Conservation (phyloP, 1,284 basidiomycete genomes). For the Xerocomus nothofagi region DNA sequence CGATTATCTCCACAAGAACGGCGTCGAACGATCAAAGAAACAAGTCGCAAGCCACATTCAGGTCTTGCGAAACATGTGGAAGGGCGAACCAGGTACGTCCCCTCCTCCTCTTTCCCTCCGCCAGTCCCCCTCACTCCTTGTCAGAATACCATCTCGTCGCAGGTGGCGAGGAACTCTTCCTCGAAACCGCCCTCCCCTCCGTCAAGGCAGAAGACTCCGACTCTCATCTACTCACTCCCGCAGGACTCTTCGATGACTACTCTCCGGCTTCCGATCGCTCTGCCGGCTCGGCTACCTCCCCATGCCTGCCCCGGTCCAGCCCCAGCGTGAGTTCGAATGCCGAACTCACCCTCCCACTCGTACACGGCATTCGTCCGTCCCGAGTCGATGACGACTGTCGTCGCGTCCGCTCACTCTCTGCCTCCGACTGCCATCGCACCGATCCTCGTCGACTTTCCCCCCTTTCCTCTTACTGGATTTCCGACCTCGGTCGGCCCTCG, state of each 20-base stretch:
- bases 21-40: slow-evolving; percentile 73
- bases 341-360: slow-evolving; percentile 30
- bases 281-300: slow-evolving; percentile 29
- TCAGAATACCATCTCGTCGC: slow-evolving; percentile 70
- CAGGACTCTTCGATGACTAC: slow-evolving; percentile 31
- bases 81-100: slow-evolving; percentile 65
- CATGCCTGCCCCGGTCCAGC: slow-evolving; percentile 30
- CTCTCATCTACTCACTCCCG: slow-evolving; percentile 38
- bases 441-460: slow-evolving; percentile 37
- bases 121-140: slow-evolving; percentile 32
- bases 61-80: slow-evolving; percentile 83
- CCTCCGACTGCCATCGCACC: slow-evolving; percentile 29
- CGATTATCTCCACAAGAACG: slow-evolving; percentile 65
- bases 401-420: slow-evolving; percentile 34
- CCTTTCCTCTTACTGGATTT: slow-evolving; percentile 33
- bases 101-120: slow-evolving; percentile 9
- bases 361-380: slow-evolving; percentile 22
- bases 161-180: slow-evolving; percentile 67
- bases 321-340: slow-evolving; percentile 23
- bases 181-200: slow-evolving; percentile 47
- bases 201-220: slow-evolving; percentile 53
- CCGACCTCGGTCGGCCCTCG: slow-evolving; percentile 29
- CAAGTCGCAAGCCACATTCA: slow-evolving; percentile 84
- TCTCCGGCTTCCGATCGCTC: slow-evolving; percentile 37
- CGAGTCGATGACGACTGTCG: slow-evolving; percentile 31